These are phyloP conservation scores for Gynochthodes officinalis DNA, from an alignment of 257 asterid species.

Conservation along the genomic window DNA sequence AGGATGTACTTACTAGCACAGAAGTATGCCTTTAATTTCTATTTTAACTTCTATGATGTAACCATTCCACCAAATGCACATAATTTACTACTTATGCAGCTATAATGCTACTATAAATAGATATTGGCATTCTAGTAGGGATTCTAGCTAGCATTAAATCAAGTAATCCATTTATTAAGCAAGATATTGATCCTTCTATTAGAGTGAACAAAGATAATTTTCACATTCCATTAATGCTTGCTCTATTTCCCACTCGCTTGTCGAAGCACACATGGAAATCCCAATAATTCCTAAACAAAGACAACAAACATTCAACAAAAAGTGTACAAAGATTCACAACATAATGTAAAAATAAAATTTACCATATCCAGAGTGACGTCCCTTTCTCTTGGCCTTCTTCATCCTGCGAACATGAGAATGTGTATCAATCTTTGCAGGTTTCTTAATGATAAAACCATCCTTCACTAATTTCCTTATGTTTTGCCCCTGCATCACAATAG, in stretches of 20 bases:
- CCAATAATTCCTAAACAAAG: not conserved
- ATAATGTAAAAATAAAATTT: not conserved
- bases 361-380: constrained; percentile 16
- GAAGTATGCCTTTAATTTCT: no score
- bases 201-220: no score
- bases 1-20: no score
- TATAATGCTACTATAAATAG: no score
- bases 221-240: not conserved
- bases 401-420: constrained; percentile 16
- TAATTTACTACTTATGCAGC: no score
- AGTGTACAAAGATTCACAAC: not conserved
- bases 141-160: no score
- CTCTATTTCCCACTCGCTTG: not conserved
- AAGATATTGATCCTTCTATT: no score
- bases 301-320: not conserved
- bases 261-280: not conserved
- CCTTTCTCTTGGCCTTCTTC: constrained; percentile 17
- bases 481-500: no score
- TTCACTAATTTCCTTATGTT: constrained; percentile 9
- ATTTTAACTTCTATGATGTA: no score
- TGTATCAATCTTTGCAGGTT: constrained; percentile 12
- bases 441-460: constrained; percentile 14
- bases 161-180: no score
- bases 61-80: no score
- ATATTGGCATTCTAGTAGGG: no score